These are phyloP conservation scores for Trichoderma sp. DNA, from an alignment of 2,329 filamentous ascomycete species.

Conservation along the genomic window DNA sequence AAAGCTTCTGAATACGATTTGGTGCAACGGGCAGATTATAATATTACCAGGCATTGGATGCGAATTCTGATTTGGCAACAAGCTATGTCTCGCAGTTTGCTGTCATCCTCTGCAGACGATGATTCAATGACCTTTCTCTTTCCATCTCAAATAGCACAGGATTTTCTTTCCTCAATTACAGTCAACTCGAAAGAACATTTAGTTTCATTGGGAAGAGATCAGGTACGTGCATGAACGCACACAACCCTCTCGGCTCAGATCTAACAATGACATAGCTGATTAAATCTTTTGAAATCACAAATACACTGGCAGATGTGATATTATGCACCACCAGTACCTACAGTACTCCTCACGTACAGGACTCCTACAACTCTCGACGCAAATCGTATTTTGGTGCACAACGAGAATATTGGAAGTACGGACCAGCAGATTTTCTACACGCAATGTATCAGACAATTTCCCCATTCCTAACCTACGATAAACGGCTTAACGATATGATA, in stretches of 20 bases:
- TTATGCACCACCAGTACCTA: slow-evolving; percentile 1
- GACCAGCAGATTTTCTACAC: slow-evolving; percentile 16
- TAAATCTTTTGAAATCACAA: slow-evolving; percentile 19
- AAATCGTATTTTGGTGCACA: background rate
- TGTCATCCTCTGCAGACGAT: background rate
- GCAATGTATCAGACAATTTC: slow-evolving; percentile 13
- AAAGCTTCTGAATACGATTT: slow-evolving; percentile 1
- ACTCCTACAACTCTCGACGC: background rate
- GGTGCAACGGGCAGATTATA: slow-evolving; percentile 17
- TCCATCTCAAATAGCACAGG: slow-evolving; percentile 8
- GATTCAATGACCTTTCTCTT: slow-evolving; percentile 18
- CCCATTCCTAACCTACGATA: slow-evolving; percentile 15
- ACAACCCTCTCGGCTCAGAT: too few relatives aligned
- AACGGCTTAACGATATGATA: slow-evolving; percentile 9
- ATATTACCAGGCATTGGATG: slow-evolving; percentile 19
- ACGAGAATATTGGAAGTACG: slow-evolving; percentile 3
- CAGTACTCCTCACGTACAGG: background rate
- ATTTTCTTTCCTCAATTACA: slow-evolving; percentile 7
- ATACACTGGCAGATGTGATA: slow-evolving; percentile 17
- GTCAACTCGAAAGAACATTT: slow-evolving; percentile 13
- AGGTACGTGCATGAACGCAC: background rate
- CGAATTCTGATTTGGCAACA: slow-evolving; percentile 18
- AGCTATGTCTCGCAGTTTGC: slow-evolving; percentile 10
- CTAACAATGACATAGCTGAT: slow-evolving; percentile 2
- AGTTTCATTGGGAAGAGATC: slow-evolving; percentile 13